Conservation (phyloP, 768 basidiomycete genomes). For the Hemileccinum impolitum region DNA sequence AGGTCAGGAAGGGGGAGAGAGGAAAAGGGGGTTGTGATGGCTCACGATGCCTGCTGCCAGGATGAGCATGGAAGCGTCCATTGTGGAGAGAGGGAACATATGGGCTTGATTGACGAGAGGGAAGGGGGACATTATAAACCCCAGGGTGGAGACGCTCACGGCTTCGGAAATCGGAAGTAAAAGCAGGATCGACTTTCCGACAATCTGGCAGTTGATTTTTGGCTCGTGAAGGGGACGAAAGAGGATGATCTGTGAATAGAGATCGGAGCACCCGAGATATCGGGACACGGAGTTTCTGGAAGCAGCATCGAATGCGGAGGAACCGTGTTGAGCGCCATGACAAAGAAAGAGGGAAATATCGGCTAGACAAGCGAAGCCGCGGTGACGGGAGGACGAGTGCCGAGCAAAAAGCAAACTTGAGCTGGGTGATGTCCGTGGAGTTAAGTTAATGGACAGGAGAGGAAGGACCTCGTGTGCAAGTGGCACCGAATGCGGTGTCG, state of each 20-base stretch:
- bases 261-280: slow-evolving; percentile 16
- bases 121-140: slow-evolving; percentile 22
- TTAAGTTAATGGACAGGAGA: slow-evolving; percentile 37
- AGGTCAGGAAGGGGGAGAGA: slow-evolving; percentile 7
- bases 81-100: slow-evolving; percentile 8
- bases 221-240: too few relatives aligned
- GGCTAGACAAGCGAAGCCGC: slow-evolving; percentile 36
- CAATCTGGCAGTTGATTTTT: slow-evolving; percentile 32
- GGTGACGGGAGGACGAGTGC: slow-evolving; percentile 35
- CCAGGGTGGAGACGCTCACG: slow-evolving; percentile 24
- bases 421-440: slow-evolving; percentile 36
- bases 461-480: slow-evolving; percentile 36
- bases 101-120: slow-evolving; percentile 8
- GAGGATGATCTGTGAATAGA: slow-evolving; percentile 21
- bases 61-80: slow-evolving; percentile 21
- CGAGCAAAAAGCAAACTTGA: slow-evolving; percentile 29
- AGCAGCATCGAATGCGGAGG: slow-evolving; percentile 25
- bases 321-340: slow-evolving; percentile 23
- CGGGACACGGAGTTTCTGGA: slow-evolving; percentile 21
- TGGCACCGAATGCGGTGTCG: slow-evolving; percentile 30
- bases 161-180: slow-evolving; percentile 30
- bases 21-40: not conserved
- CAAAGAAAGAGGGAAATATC: slow-evolving; percentile 33
- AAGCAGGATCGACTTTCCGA: slow-evolving; percentile 35
- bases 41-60: slow-evolving; percentile 26